Evolutionary conservation across 768 basidiomycete species (phyloP), one percentile per base, ranked within the genome.

Genomic region (Lyophyllum shimeji): DNA sequence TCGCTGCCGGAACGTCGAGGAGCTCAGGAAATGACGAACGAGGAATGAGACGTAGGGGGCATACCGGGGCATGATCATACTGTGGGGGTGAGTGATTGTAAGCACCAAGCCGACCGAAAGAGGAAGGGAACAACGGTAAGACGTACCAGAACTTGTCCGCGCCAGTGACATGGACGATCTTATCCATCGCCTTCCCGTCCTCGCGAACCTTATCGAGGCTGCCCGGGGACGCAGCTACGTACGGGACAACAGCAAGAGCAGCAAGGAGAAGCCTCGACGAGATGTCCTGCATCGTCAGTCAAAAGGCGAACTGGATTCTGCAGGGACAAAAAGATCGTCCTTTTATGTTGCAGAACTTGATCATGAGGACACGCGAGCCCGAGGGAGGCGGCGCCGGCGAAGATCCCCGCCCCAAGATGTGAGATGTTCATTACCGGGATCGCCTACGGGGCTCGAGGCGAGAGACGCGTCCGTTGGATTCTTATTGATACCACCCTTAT

Each of bases 141-240:
- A 62, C 79, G 8, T 57, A 83, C 81, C 82, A 83, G 62, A 73
- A 80, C 12, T 61, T 67, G 24, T 71, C 65, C 1, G 71, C 67
- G 58, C 74, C 69, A 1, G 75, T 80, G 25, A 84, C 71, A 57
- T 71, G 76, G 56, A 84, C 82, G 53, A 79, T 79, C 59, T 84
- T 84, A 59, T 81, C 80, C 12, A 64, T 64, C 2, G 74, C 67
- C 52, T 69, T 67, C 46, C 71, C 62, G 17, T 62, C 56, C 48
- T 69, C 66, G 18, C 69, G 40, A 7, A 55, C 25, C 11, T 40
- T 21, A 23, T 55, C 40, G 3, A 51, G 42, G 23, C 55, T 18
- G 20, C 56, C 50, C 8, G 60, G 46, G 31, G 34, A 50, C n/a
- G 40, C 55, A 24, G 23, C 15, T n/a, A 21, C 46, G 17, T 37